Evolutionary conservation across 306 rosid species (phyloP), one percentile per base, ranked within the genome.

Genomic region (Comarum palustre): DNA sequence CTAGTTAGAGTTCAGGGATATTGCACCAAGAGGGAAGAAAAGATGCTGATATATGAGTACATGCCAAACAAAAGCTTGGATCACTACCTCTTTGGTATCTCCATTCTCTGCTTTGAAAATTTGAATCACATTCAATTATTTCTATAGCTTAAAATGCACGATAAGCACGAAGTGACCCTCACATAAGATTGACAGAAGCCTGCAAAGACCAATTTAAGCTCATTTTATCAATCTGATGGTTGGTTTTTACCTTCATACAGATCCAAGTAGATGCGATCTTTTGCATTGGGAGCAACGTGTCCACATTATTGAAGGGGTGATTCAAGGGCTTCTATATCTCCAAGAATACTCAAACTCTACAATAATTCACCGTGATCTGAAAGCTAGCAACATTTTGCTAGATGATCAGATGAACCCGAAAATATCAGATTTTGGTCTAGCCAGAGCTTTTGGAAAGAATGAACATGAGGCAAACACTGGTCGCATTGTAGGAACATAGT

Each of bases 41-140:
- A 75, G 82, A 83, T 80, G 81, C 43, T 86, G 39, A 75, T 86
- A 60, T 84, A 86, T 41, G 86, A 86, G 66, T 84, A 79, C 54
- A 83, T 86, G 54, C 88, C 83, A 55, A 83, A 81, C 75, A 84
- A 69, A 77, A 86, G 90, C 82, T 79, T 86, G 75, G 82, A 86
- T 75, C 27, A 27, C 45, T 84, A 79, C 57, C 90, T 87, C 60
- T 80, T 87, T 61, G 85, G 88, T 87, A 20, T 31, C 42, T 31
- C 3, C 66, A 60, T 6, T 15, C 13, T 60, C 16, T 60, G 20
- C 39, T 60, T 60, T 45, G 5, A 45, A 45, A 13, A 2, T 45
- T 45, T 25, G 34, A 15, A 15, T 60, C 16, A 14, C 66, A 15
- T 15, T 60, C 41, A 15, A 16, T 58, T 25, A 46, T 45, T 15